These are phyloP conservation scores for Tylopilus sp. DNA, from an alignment of 768 basidiomycete species.

Conservation along the genomic window DNA sequence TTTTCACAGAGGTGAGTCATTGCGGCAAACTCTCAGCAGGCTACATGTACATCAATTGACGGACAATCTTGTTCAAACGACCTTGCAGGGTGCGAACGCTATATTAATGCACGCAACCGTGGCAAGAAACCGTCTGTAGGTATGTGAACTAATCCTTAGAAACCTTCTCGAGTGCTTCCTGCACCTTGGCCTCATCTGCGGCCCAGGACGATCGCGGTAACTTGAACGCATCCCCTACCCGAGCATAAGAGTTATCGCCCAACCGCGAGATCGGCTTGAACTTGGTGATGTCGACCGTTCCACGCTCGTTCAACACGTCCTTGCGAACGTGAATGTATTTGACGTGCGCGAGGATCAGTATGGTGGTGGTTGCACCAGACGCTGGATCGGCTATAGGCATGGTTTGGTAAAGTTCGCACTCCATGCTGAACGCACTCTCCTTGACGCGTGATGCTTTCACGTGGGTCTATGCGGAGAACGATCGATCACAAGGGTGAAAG, in stretches of 20 bases:
- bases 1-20: no score
- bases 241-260: conserved; percentile 37
- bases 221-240: conserved; percentile 23
- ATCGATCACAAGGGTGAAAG: background rate
- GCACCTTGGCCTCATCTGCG: conserved; percentile 7
- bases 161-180: conserved; percentile 1
- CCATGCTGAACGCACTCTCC: conserved; percentile 47
- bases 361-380: conserved; percentile 20
- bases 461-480: conserved; percentile 19
- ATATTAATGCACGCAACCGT: no score
- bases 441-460: conserved; percentile 40
- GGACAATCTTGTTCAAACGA: no score
- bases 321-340: conserved; percentile 42
- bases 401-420: conserved; percentile 39
- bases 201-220: conserved; percentile 13
- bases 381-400: conserved; percentile 33
- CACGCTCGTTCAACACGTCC: conserved; percentile 34
- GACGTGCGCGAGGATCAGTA: conserved; percentile 37
- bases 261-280: conserved; percentile 34
- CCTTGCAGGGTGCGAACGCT: no score
- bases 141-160: background rate
- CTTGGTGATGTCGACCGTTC: conserved; percentile 34
- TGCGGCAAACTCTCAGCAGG: no score
- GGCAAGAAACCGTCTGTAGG: no score
- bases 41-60: no score